Evolutionary conservation across 2,329 filamentous ascomycete genomes (phyloP).

Genomic region (Raffaelea ambrosiae): DNA sequence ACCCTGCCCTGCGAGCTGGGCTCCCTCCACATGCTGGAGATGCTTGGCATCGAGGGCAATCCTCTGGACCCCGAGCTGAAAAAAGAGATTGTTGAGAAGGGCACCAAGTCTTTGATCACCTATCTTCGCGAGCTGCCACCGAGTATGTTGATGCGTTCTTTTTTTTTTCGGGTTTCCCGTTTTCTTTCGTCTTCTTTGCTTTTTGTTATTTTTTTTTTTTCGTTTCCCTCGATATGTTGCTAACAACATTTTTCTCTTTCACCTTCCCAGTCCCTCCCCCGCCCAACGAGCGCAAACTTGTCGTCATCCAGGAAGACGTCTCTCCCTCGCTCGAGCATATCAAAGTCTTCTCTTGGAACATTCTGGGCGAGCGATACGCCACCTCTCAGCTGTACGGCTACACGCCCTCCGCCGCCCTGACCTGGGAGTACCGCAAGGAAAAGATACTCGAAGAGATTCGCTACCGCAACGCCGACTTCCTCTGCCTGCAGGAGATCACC

Average conservation of each 20-base stretch:
- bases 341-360: slow-evolving; percentile 89
- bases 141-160: no score
- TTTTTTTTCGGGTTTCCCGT: no score
- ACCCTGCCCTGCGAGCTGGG: slow-evolving; percentile 80
- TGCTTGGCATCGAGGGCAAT: slow-evolving; percentile 88
- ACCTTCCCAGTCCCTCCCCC: slow-evolving; percentile 63
- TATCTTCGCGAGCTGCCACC: slow-evolving; percentile 77
- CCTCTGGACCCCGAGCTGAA: slow-evolving; percentile 69
- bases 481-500: slow-evolving; percentile 91
- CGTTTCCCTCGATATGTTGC: neutral
- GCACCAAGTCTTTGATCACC: slow-evolving; percentile 76
- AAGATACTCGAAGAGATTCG: slow-evolving; percentile 78
- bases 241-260: slow-evolving; percentile 1
- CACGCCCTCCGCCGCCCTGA: slow-evolving; percentile 69
- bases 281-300: slow-evolving; percentile 66
- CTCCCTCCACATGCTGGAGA: slow-evolving; percentile 78
- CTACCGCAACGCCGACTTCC: slow-evolving; percentile 73
- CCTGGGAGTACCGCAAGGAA: slow-evolving; percentile 80
- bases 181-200: neutral
- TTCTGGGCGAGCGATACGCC: slow-evolving; percentile 87
- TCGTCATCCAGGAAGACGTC: slow-evolving; percentile 65
- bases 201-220: neutral
- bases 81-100: slow-evolving; percentile 75
- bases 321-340: slow-evolving; percentile 58
- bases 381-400: slow-evolving; percentile 83